Evolutionary conservation across 148 eudicot genomes (phyloP), one percentile per base, ranked within the genome.

Genomic region (Oxyria digyna): DNA sequence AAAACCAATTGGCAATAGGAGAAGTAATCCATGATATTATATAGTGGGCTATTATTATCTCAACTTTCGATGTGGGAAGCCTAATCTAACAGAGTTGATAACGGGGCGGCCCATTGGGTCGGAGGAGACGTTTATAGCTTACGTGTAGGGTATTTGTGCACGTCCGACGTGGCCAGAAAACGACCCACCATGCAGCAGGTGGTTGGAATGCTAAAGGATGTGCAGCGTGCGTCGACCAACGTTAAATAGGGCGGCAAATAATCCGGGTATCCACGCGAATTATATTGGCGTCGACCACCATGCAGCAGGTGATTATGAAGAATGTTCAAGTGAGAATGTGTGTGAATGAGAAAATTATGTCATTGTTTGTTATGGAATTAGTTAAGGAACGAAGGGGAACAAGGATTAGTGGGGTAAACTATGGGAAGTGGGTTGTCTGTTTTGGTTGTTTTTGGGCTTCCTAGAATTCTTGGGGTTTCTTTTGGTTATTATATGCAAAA

Each of bases 181-280:
- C 76, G 99, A 68, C 99, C 97, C 31, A 80, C 83, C 7, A 95
- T 95, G 99, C 89, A 87, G 71, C 99, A 95, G 55, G 94, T 91
- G 12, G 82, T 95, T 37, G 99, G 97, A 20, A 69, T 88, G 78
- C 83, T 95, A 4, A 95, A 95, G 79, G 97, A 95, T 37, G 79
- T 91, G 45, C 81, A 82, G 40, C 85, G 83, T 3, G 18, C 70
- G 6, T 62, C 71, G 35, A 23, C 62, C 38, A 31, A 38, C 15
- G 65, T 12, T 14, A 18, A 29, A 29, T 59, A 1, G 35, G 65
- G 20, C 10, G 15, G 3, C 31, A 18, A 27, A 27, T 55, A n/a
- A n/a, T n/a, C n/a, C n/a, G n/a, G n/a, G n/a, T n/a, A n/a, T n/a
- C n/a, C n/a, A n/a, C n/a, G n/a, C n/a, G n/a, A n/a, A n/a, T n/a